phyloP scores from a whole-genome alignment of 495 filamentous ascomycete genomes.

The Neurospora sp. region DNA sequence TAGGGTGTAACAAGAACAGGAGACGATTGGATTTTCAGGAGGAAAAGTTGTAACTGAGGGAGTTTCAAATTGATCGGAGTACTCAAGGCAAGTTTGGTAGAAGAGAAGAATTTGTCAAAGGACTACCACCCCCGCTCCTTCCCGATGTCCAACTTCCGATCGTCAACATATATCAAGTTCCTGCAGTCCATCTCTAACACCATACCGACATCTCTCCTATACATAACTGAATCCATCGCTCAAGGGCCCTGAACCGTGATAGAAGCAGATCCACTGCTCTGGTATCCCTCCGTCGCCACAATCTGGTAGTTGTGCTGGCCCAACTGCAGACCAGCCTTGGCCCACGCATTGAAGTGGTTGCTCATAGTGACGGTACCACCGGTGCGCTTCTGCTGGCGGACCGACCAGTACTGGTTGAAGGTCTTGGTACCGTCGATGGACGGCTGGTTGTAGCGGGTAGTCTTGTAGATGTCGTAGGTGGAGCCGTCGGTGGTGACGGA shows the following conservation, averaged over 20 bases:
- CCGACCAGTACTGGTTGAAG: conserved; percentile 50
- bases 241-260: conserved; percentile 33
- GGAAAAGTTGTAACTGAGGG: neutral
- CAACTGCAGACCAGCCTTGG: conserved; percentile 33
- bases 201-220: neutral
- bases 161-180: neutral
- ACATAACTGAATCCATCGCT: neutral
- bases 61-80: neutral
- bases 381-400: conserved; percentile 33
- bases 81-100: neutral
- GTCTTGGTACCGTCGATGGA: conserved; percentile 46
- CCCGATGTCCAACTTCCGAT: neutral
- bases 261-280: conserved; percentile 38
- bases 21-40: neutral
- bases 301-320: conserved; percentile 50
- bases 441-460: conserved; percentile 48
- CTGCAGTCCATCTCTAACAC: neutral
- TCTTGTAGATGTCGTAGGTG: conserved; percentile 55
- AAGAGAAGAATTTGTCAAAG: neutral
- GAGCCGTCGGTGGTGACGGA: conserved; percentile 48
- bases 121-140: neutral
- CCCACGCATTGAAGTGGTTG: conserved; percentile 55
- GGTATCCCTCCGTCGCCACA: conserved; percentile 49
- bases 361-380: conserved; percentile 33
- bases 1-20: neutral